These are phyloP conservation scores for Hypoxylon crocopeplum DNA, from an alignment of 495 filamentous ascomycete genomes.

Conservation along the genomic window DNA sequence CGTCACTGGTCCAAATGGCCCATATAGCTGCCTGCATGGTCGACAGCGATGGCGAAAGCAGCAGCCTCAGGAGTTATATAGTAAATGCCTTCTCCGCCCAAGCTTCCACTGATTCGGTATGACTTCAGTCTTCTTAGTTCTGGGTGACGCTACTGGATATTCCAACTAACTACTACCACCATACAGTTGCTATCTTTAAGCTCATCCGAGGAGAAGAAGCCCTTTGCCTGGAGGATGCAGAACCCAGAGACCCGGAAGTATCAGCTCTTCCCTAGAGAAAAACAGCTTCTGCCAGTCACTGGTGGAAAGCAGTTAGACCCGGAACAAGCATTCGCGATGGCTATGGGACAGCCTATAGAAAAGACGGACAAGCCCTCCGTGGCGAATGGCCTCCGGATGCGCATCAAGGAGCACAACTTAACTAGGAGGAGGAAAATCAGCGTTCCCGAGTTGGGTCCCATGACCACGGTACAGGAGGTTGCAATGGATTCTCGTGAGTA, in stretches of 20 bases:
- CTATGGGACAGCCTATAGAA: slow-evolving; percentile 45
- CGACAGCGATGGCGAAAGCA: slow-evolving; percentile 45
- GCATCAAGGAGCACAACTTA: slow-evolving; percentile 60
- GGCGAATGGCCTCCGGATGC: slow-evolving; percentile 51
- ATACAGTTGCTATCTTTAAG: slow-evolving; percentile 39
- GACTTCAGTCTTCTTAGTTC: slow-evolving; percentile 7
- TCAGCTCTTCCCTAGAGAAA: slow-evolving; percentile 59
- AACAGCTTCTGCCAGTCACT: slow-evolving; percentile 42
- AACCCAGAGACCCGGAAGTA: slow-evolving; percentile 56
- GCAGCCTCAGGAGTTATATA: slow-evolving; percentile 55
- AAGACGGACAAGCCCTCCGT: slow-evolving; percentile 49
- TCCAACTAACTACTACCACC: slow-evolving; percentile 29
- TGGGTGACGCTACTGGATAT: slow-evolving; percentile 25
- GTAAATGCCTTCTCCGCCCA: slow-evolving; percentile 51
- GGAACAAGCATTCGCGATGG: slow-evolving; percentile 55
- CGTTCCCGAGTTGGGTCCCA: slow-evolving; percentile 68
- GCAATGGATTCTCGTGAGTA: slow-evolving; percentile 78
- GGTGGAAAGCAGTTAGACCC: slow-evolving; percentile 56
- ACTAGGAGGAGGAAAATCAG: slow-evolving; percentile 66
- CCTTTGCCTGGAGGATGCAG: slow-evolving; percentile 61
- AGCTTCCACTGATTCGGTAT: slow-evolving; percentile 55
- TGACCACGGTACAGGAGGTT: slow-evolving; percentile 72
- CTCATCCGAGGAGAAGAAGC: slow-evolving; percentile 50
- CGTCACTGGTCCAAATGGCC: slow-evolving; percentile 49
- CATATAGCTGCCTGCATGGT: slow-evolving; percentile 58